Evolutionary conservation across 768 basidiomycete genomes (phyloP).

Genomic region (Lactarius quietus): DNA sequence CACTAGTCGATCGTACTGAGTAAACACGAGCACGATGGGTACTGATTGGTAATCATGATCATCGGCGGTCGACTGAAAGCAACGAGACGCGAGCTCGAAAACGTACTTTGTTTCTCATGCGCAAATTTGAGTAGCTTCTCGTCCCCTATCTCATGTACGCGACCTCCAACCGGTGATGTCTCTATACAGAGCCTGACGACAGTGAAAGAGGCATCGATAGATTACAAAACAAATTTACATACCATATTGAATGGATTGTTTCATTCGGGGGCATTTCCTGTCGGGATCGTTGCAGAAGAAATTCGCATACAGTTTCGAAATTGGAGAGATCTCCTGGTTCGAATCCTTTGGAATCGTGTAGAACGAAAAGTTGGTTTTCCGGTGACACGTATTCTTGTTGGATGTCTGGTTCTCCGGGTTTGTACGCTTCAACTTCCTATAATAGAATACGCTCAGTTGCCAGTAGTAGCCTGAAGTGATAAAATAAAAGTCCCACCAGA

Average conservation of each 20-base stretch:
- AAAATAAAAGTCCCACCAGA: neutral
- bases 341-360: no score
- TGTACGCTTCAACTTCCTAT: neutral
- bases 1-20: neutral
- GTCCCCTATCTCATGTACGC: neutral
- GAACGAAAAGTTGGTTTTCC: no score
- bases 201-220: no score
- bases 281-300: neutral
- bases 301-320: no score
- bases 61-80: neutral
- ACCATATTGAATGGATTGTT: no score
- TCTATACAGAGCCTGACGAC: no score
- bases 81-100: neutral
- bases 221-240: no score
- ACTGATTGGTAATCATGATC: neutral
- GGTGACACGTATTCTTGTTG: neutral
- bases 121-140: neutral
- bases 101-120: neutral
- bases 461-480: neutral
- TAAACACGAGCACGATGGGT: neutral
- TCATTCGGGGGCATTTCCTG: neutral
- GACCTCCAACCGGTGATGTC: neutral
- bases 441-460: neutral
- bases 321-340: no score
- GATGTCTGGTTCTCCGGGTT: no score